Evolutionary conservation across 441 rosid species (phyloP).

Genomic region (Bruguiera hainesii): DNA sequence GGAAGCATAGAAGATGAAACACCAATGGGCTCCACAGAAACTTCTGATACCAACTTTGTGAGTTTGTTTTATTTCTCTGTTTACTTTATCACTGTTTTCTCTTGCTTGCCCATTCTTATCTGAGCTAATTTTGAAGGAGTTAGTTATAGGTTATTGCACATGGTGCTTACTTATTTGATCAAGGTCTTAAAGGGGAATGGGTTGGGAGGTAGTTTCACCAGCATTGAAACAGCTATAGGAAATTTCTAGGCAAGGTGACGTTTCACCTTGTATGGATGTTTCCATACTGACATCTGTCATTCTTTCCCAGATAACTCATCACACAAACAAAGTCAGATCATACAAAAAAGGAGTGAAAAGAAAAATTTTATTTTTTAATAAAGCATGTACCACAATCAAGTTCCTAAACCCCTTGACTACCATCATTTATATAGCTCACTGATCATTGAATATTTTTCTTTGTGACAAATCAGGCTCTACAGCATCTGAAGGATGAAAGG

Average conservation of each 20-base stretch:
- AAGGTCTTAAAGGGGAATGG: background rate
- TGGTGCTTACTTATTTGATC: background rate
- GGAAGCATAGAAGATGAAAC: constrained; percentile 55
- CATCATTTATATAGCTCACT: background rate
- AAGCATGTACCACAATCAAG: no score
- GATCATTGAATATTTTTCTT: constrained; percentile 1
- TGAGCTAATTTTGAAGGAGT: background rate
- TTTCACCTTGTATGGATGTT: background rate
- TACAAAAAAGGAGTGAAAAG: no score
- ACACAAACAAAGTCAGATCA: no score
- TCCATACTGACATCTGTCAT: no score
- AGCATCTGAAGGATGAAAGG: constrained; percentile 73
- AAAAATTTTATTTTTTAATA: no score
- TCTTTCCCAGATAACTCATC: no score
- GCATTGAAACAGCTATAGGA: background rate
- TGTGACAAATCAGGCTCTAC: constrained; percentile 49
- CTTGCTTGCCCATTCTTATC: background rate
- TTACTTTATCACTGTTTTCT: background rate
- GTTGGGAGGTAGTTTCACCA: no score
- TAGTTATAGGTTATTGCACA: background rate
- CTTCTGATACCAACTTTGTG: constrained; percentile 60
- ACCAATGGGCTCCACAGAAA: constrained; percentile 39
- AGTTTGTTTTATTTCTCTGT: constrained; percentile 29
- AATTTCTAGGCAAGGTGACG: background rate
- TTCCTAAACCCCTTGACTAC: background rate